Evolutionary conservation across 2,329 filamentous ascomycete genomes (phyloP).

Genomic region (Cercospora sesami): DNA sequence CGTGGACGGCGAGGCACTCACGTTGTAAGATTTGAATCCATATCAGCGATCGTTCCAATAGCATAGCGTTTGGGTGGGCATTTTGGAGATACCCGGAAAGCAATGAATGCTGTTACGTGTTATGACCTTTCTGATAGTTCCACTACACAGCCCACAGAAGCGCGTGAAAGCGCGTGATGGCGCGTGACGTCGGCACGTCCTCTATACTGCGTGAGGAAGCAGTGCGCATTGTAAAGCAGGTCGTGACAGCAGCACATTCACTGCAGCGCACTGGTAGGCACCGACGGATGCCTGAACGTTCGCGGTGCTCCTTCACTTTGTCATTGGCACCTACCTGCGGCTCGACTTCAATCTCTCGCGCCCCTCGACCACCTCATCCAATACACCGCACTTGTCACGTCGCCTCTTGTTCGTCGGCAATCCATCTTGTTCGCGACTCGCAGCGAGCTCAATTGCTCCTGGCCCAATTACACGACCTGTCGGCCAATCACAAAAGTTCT

Average conservation of each 20-base stretch:
- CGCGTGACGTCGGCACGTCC: background rate
- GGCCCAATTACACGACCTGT: background rate
- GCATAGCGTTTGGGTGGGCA: conserved; percentile 9
- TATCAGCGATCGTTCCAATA: background rate
- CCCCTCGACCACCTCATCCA: background rate
- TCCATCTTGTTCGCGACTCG: background rate
- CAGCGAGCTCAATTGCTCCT: background rate
- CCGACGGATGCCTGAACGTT: background rate
- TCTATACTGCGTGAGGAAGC: background rate
- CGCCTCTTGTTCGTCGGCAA: background rate
- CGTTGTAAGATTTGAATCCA: background rate
- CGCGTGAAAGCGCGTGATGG: no score
- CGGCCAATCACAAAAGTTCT: background rate
- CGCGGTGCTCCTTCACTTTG: conserved; percentile 4
- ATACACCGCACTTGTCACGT: background rate
- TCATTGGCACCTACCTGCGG: background rate
- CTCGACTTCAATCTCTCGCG: background rate
- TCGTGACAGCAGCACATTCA: background rate
- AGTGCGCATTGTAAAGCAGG: background rate
- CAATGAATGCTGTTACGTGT: background rate
- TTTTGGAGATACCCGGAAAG: conserved; percentile 6
- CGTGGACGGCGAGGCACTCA: conserved; percentile 21
- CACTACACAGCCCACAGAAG: background rate
- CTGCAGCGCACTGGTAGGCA: background rate
- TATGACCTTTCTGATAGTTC: background rate